Conservation (phyloP, 306 rosid species). For the Casuarina equisetifolia region DNA sequence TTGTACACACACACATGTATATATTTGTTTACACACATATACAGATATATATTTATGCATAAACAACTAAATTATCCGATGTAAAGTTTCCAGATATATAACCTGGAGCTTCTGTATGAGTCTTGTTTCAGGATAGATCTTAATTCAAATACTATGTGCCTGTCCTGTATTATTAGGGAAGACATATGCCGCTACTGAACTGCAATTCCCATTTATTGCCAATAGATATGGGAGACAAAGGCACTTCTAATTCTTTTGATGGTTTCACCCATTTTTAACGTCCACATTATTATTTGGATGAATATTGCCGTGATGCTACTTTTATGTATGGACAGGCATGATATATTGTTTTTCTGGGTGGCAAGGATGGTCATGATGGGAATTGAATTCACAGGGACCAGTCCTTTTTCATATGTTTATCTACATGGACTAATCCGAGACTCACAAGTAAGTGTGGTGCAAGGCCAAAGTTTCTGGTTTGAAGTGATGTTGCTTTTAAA, state of each 20-base stretch:
- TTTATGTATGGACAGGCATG: conserved; percentile 69
- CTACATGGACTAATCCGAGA: conserved; percentile 96
- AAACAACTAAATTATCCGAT: not conserved
- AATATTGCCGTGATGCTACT: conserved; percentile 20
- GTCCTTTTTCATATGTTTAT: conserved; percentile 86
- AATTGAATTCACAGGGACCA: conserved; percentile 83
- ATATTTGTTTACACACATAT: no score
- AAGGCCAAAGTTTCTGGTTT: not conserved
- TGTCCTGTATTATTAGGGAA: not conserved
- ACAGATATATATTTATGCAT: not conserved
- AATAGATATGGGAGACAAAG: not conserved
- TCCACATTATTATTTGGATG: not conserved
- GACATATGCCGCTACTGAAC: not conserved
- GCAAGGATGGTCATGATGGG: conserved; percentile 99
- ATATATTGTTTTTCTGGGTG: conserved; percentile 97
- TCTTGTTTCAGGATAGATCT: not conserved
- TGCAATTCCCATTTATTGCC: not conserved
- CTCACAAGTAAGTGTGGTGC: conserved; percentile 63
- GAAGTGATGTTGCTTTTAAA: conserved; percentile 16
- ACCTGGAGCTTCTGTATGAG: not conserved
- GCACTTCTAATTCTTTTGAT: not conserved
- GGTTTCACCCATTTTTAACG: not conserved
- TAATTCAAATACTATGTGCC: not conserved
- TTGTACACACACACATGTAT: not conserved
- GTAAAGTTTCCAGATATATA: not conserved